Evolutionary conservation across 495 filamentous ascomycete species (phyloP), one percentile per base, ranked within the genome.

Genomic region (Platismatia glauca): DNA sequence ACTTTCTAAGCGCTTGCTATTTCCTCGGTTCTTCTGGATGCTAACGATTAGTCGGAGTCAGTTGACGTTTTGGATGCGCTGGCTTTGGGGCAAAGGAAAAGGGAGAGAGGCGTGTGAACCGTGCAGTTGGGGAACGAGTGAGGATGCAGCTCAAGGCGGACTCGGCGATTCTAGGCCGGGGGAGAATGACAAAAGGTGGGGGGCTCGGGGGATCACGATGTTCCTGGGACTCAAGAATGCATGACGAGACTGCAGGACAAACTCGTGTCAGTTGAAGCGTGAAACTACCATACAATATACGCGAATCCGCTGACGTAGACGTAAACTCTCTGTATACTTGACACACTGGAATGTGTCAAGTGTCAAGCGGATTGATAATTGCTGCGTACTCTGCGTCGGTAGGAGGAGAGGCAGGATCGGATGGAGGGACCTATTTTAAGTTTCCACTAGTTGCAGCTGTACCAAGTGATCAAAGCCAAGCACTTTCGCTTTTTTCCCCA

Each of bases 1-100:
- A 52, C 38, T 58, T 43, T 33, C 38, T 52, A 63, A 63, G 61
- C 61, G 61, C 61, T 63, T 53, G 27, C 15, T 44, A 27, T 44
- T 16, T 62, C 39, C 16, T 56, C 52, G 37, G 29, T 39, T 56
- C 38, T 24, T 20, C 37, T 7, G 38, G 22, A 31, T 59, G 24
- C 38, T 56, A 55, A 43, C 22, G 18, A 44, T 50, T 35, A 52
- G 27, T 29, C 24, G 39, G 31, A 58, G 55, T 63, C 61, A 63
- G 9, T 63, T 63, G 61, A 63, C 61, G 18, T 58, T 24, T 38
- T 46, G 37, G 35, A 33, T 63, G 61, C 34, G 61, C 39, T 63
- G 61, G 61, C 61, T 24, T 53, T 22, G 61, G 61, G 41, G 55
- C 48, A 18, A 53, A 4, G 38, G 38, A 20, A 52, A 22, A 16